These are phyloP conservation scores for Nakataea oryzae DNA, from an alignment of 2,329 filamentous ascomycete species.

Conservation along the genomic window DNA sequence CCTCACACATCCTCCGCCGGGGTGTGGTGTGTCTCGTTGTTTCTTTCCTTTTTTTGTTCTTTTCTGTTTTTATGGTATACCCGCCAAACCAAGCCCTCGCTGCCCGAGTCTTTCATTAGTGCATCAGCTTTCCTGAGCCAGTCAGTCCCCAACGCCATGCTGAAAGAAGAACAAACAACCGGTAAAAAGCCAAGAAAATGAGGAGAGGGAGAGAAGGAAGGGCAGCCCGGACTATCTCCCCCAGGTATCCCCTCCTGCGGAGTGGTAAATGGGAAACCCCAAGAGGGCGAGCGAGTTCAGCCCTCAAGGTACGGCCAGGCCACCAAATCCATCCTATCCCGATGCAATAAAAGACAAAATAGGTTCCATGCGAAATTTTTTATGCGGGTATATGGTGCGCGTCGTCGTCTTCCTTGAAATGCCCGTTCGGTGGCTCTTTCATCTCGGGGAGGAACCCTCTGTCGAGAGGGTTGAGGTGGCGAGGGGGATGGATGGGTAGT, in stretches of 20 bases:
- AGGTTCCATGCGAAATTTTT: neutral
- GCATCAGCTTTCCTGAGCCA: constrained; percentile 2
- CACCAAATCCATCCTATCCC: neutral
- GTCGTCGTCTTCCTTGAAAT: neutral
- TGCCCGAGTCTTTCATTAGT: constrained; percentile 2
- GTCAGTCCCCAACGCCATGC: constrained; percentile 25
- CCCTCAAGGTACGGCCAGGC: neutral
- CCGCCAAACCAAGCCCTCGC: neutral
- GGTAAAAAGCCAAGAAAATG: constrained; percentile 3
- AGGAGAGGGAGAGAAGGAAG: neutral
- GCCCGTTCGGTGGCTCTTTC: neutral
- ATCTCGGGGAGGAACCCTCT: neutral
- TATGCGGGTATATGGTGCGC: neutral
- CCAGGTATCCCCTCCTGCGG: too few relatives aligned
- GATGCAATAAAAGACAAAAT: neutral
- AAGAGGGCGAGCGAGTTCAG: neutral
- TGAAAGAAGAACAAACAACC: constrained; percentile 21
- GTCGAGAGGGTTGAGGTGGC: neutral
- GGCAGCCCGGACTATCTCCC: neutral
- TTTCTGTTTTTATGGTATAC: neutral
- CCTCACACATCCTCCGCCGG: neutral
- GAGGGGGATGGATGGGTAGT: neutral
- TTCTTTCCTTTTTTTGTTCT: neutral
- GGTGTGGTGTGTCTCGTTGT: neutral
- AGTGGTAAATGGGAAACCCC: neutral